Evolutionary conservation across 2,329 filamentous ascomycete genomes (phyloP).

Genomic region (Biscogniauxia marginata): DNA sequence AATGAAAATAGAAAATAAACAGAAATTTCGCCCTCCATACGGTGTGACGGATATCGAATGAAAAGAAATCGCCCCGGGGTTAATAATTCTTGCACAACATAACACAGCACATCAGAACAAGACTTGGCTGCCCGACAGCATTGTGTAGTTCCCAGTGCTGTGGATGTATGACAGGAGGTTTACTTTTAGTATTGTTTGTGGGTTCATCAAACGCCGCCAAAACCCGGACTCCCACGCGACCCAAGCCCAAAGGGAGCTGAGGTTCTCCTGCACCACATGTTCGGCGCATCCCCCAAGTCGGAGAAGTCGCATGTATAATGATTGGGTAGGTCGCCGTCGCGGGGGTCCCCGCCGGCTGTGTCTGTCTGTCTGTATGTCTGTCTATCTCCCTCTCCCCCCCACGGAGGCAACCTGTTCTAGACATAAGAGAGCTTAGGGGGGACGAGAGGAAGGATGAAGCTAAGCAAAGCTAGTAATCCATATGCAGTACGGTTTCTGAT

Average conservation of each 20-base stretch:
- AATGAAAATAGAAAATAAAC: neutral
- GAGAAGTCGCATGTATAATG: neutral
- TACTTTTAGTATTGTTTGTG: neutral
- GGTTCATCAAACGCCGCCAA: neutral
- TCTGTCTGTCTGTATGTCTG: neutral
- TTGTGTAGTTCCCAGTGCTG: neutral
- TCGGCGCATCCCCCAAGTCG: too few species aligned
- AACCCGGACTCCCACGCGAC: neutral
- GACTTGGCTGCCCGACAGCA: neutral
- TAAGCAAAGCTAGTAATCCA: neutral
- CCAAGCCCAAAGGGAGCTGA: neutral
- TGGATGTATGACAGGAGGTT: neutral
- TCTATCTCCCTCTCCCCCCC: neutral
- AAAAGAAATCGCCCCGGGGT: neutral
- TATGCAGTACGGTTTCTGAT: neutral
- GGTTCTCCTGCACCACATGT: too few species aligned
- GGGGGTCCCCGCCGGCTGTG: neutral
- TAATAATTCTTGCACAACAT: too few species aligned
- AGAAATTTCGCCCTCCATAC: too few species aligned
- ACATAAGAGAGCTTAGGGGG: neutral
- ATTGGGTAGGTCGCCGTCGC: too few species aligned
- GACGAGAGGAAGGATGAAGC: too few species aligned
- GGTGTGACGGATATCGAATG: too few species aligned
- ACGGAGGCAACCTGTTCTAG: neutral
- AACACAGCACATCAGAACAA: too few species aligned